Evolutionary conservation across 345 rosid genomes (phyloP).

Genomic region (Microthlaspi erraticum): DNA sequence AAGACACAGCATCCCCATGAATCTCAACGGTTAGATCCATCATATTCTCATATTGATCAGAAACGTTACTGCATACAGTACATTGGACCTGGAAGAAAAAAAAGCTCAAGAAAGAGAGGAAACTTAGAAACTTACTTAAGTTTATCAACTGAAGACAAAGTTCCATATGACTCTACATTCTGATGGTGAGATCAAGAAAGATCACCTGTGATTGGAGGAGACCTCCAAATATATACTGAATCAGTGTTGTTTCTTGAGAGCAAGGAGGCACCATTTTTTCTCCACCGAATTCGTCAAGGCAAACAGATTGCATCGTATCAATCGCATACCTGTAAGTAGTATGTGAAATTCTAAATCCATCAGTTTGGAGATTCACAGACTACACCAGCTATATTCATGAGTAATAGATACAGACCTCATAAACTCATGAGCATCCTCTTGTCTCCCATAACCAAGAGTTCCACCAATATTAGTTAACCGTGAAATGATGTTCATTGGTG

Average conservation of each 20-base stretch:
- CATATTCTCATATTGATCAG: conserved; percentile 93
- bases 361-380: conserved; percentile 6
- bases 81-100: conserved; percentile 68
- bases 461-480: conserved; percentile 86
- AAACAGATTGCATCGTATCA: conserved; percentile 94
- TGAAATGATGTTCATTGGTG: conserved; percentile 82
- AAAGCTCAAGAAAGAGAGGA: conserved; percentile 14
- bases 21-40: conserved; percentile 98
- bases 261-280: conserved; percentile 76
- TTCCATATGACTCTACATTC: not conserved
- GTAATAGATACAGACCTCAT: conserved; percentile 66
- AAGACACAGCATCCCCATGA: conserved; percentile 83
- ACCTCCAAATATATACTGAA: conserved; percentile 96
- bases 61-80: conserved; percentile 68
- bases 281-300: conserved; percentile 96
- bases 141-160: no score
- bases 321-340: conserved; percentile 69
- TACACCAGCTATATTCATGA: not conserved
- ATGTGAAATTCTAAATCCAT: conserved; percentile 12
- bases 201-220: conserved; percentile 90
- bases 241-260: conserved; percentile 82
- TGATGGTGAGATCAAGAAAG: conserved; percentile 26
- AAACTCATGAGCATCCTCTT: conserved; percentile 99
- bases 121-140: not conserved
- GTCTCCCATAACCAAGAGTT: conserved; percentile 95